These are phyloP conservation scores for Clausena lansium DNA, from an alignment of 345 rosid genomes.

Conservation along the genomic window DNA sequence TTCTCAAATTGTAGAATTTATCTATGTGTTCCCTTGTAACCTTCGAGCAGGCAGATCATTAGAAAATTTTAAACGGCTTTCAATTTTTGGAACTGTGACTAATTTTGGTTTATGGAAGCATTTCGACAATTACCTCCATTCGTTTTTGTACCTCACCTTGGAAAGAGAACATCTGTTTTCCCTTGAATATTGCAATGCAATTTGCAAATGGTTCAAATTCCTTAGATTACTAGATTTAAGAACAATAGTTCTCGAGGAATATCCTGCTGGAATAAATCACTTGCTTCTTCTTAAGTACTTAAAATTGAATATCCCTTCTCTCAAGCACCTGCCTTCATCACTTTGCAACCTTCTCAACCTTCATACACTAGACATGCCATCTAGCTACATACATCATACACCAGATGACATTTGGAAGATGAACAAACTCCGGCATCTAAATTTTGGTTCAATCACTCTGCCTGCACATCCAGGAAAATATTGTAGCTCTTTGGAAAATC, in stretches of 20 bases:
- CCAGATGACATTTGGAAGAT: background rate
- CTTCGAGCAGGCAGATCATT: too few species aligned
- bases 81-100: too few species aligned
- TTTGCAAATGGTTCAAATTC: too few species aligned
- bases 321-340: too few species aligned
- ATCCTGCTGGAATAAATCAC: too few species aligned
- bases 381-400: background rate
- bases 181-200: background rate
- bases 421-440: background rate
- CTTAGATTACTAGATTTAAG: too few species aligned
- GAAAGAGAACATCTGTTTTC: too few species aligned
- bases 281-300: too few species aligned
- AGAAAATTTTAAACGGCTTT: too few species aligned
- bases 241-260: too few species aligned
- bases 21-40: fast-evolving
- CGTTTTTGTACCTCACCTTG: background rate
- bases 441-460: background rate
- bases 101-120: too few species aligned
- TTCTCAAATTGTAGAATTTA: background rate
- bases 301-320: too few species aligned
- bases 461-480: background rate
- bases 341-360: background rate
- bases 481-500: background rate
- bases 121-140: background rate
- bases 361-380: background rate